Base-by-base conservation (phyloP, 176 grass and related monocot genomes). In the Cenchrus purpureus region DNA sequence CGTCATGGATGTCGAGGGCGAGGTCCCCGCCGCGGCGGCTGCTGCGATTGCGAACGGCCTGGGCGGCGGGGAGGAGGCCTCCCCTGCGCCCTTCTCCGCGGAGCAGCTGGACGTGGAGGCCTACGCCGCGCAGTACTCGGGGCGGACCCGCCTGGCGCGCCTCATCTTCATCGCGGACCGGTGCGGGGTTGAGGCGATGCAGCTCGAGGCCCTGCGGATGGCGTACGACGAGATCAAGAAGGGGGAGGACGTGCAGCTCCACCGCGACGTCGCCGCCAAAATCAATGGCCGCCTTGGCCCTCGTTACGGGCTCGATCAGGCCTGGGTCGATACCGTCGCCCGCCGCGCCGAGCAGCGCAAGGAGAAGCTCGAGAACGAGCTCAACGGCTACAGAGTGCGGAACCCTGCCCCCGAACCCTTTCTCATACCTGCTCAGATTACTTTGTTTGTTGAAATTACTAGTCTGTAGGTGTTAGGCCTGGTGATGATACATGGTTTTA, bases 91-190 rank as follows among this genome's bases (percentile, higher is more conserved):
- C 28, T 37, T 89, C 28, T 83, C 91, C 59, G 91, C 88, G 7
- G 94, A 97, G 62, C 97, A 93, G 92, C 89, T 99, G 75, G 97
- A 99, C 56, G 89, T 99, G 65, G 97, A 99, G 91, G 90, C 97
- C 13, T 99, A 99, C 90, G 94, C 86, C 19, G 88, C 88, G 81
- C 92, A 96, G 86, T 97, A 99, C 86, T 14, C 82, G 12, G 94
- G 94, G 5, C 93, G 92, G 67, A 97, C 94, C 53, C 92, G 90
- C 53, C 74, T 94, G 51, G 66, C 42, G 75, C 86, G 97, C 68
- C 88, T 99, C 29, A 43, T 97, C 42, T 99, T 99, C 86, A 83
- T 99, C 86, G 79, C 94, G 2, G 83, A 96, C 10, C 57, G 75
- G 66, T 94, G 91, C 82, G 90, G 89, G 60, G 88, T 89, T 72